Evolutionary conservation across 2,329 filamentous ascomycete genomes (phyloP), one percentile per base, ranked within the genome.

Genomic region (Phaeosphaeriaceae sp.): DNA sequence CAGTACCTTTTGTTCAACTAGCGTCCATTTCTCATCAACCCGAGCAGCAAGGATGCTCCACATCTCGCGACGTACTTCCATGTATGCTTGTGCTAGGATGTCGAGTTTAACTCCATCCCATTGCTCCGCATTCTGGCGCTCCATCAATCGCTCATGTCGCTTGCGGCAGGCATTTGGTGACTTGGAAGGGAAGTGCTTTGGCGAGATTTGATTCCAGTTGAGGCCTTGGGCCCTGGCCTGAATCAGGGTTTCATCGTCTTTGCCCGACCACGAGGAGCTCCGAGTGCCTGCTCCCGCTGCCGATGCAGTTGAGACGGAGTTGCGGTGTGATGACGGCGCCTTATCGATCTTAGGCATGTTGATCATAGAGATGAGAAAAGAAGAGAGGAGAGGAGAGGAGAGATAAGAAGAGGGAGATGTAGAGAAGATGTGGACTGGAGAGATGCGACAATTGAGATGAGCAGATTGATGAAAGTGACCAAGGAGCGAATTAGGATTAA

Each of bases 81-180:
- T 89, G 74, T 96, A 96, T 68, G 89, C 87, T 69, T 83, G 84
- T 30, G 89, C 88, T 33, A 96, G 78, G 8, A 81, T 79, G 69
- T 93, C 88, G 18, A 92, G 79, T 76, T 89, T 89, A 59, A 86
- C 79, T 16, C 83, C 83, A 63, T 93, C 89, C 87, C 90, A 94
- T 64, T 92, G 88, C 62, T 90, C 87, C 39, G 86, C 83, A 49
- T 86, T 85, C 68, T 79, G 68, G 58, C 87, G 85, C 75, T 93
- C 88, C 80, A 93, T 87, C 58, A 96, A 77, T 33, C 91, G 83
- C 75, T 96, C 91, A 65, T 95, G 90, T 46, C 91, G 85, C 77
- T 96, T 96, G 57, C 91, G 89, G 75, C 91, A 96, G 15, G 92
- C 92, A 70, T 94, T 94, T 50, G 87, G 75, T 11, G 81, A 81